Evolutionary conservation across 306 rosid species (phyloP).

Genomic region (Prinsepia uniflora): DNA sequence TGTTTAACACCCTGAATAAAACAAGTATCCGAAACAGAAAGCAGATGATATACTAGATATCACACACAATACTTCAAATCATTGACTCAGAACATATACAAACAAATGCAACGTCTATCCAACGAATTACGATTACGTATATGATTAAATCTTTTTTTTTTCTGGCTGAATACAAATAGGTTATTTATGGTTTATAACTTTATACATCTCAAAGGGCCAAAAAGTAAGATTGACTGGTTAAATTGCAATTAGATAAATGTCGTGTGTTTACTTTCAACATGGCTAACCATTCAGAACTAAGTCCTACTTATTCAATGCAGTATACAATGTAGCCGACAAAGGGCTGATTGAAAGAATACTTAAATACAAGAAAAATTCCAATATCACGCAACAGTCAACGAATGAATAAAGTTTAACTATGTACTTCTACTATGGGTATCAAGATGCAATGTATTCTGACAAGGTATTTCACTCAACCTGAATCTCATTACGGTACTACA

Average conservation of each 20-base stretch:
- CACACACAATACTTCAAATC: background rate
- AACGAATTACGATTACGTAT: background rate
- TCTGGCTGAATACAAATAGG: background rate
- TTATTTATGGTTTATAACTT: background rate
- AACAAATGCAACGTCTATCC: background rate
- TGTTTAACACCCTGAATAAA: slow-evolving; percentile 1
- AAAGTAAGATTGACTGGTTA: background rate
- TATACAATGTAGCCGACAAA: background rate
- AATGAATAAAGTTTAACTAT: background rate
- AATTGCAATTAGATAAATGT: background rate
- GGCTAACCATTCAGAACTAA: background rate
- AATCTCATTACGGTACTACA: background rate
- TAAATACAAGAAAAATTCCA: background rate
- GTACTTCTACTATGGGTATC: background rate
- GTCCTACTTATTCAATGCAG: background rate
- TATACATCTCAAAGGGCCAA: background rate
- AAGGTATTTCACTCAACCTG: background rate
- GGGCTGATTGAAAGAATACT: background rate
- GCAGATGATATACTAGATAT: background rate
- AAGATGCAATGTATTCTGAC: background rate
- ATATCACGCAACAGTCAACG: background rate
- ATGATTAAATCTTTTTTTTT: background rate
- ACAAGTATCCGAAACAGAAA: background rate
- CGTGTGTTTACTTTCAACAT: background rate
- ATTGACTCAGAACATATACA: slow-evolving; percentile 4